phyloP scores from a whole-genome alignment of 345 rosid species.

The Eucalyptus marginata region DNA sequence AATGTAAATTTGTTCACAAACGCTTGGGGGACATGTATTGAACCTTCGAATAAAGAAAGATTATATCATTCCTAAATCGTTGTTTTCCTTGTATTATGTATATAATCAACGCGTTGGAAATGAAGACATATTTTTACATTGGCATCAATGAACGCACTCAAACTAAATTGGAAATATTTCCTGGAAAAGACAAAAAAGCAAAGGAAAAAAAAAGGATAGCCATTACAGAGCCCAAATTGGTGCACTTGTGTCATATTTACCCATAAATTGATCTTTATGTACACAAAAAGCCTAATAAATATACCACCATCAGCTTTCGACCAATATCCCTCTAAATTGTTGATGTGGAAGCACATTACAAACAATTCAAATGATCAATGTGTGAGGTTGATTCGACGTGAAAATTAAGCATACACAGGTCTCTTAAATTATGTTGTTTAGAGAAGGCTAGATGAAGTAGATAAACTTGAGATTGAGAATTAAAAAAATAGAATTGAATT shows the following conservation, averaged over 20 bases:
- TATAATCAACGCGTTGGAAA: neutral
- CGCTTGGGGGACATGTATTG: neutral
- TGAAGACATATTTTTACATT: neutral
- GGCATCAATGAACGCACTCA: neutral
- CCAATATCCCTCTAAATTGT: neutral
- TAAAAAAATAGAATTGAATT: neutral
- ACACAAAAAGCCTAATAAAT: neutral
- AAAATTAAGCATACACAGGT: neutral
- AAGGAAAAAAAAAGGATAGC: rapidly evolving
- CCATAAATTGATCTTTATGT: neutral
- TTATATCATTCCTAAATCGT: neutral
- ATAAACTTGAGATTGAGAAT: neutral
- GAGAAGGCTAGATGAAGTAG: neutral
- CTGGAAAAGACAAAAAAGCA: neutral
- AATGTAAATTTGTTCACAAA: no score
- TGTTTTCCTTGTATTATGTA: neutral
- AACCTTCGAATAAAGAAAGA: neutral
- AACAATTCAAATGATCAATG: rapidly evolving
- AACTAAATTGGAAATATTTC: neutral
- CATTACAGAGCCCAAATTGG: neutral
- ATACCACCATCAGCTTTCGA: neutral
- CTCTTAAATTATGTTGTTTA: neutral
- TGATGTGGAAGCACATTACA: neutral
- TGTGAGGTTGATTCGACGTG: neutral
- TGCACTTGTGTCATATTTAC: neutral